Conservation (phyloP, 345 rosid species). For the Rhizophora apiculata region DNA sequence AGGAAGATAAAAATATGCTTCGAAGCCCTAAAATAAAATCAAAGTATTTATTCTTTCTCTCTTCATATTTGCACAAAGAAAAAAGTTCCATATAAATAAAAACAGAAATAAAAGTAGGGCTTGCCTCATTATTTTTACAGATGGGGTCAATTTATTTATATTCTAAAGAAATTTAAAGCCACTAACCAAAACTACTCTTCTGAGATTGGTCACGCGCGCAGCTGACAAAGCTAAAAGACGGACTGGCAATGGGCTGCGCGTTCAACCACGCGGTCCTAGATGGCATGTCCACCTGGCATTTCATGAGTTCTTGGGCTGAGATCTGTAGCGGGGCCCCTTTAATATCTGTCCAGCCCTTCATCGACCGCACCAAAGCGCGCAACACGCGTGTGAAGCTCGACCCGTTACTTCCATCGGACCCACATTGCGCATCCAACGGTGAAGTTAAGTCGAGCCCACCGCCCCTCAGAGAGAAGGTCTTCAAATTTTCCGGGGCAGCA, state of each 20-base stretch:
- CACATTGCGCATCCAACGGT: conserved; percentile 37
- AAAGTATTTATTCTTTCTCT: no score
- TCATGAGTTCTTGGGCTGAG: conserved; percentile 91
- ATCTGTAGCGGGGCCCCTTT: conserved; percentile 48
- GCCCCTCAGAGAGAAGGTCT: conserved; percentile 57
- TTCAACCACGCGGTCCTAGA: conserved; percentile 92
- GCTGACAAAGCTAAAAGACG: conserved; percentile 84
- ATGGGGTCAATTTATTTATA: no score
- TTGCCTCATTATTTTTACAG: no score
- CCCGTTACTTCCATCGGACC: conserved; percentile 41
- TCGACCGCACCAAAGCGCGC: conserved; percentile 74
- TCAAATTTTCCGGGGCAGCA: conserved; percentile 69
- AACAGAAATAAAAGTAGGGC: no score
- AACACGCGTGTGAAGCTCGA: conserved; percentile 78
- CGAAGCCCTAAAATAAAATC: no score
- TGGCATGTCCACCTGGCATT: conserved; percentile 94
- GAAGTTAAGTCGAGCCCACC: conserved; percentile 25
- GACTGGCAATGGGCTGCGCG: conserved; percentile 86
- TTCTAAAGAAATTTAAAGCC: neutral
- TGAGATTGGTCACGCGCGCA: conserved; percentile 18
- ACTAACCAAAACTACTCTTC: neutral
- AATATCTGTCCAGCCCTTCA: conserved; percentile 52
- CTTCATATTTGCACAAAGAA: no score
- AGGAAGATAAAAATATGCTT: no score
- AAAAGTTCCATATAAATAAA: no score